phyloP scores from a whole-genome alignment of 805 yeast genomes.

The Priceomyces melissophilus region DNA sequence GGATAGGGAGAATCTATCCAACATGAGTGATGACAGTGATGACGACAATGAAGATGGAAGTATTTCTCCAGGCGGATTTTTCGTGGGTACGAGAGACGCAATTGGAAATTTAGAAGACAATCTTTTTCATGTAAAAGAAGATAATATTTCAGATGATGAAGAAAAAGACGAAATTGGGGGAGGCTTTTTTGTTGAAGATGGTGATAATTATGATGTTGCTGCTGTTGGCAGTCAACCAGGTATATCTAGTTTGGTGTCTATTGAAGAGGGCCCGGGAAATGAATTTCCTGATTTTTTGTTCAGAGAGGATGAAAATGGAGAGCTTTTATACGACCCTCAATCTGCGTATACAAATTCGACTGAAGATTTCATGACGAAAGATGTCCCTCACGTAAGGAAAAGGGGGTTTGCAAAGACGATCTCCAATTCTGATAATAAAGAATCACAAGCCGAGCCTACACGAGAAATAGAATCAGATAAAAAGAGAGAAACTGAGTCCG shows the following conservation, averaged over 20 bases:
- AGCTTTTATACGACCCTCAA: slow-evolving; percentile 19
- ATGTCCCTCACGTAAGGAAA: background rate
- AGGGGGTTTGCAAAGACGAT: background rate
- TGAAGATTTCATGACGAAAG: background rate
- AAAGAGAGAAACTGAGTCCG: too few relatives aligned
- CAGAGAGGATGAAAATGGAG: slow-evolving; percentile 14
- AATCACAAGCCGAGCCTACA: too few relatives aligned
- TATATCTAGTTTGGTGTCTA: background rate
- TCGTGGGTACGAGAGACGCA: slow-evolving; percentile 2
- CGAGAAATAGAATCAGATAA: too few relatives aligned
- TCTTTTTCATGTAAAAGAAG: slow-evolving; percentile 9
- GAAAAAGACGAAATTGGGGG: slow-evolving; percentile 12
- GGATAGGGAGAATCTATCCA: background rate
- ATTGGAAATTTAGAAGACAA: background rate
- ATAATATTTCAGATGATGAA: slow-evolving; percentile 15
- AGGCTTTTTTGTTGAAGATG: slow-evolving; percentile 13
- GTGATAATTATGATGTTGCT: background rate
- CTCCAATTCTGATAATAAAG: too few relatives aligned
- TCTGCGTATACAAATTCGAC: background rate
- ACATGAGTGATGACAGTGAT: background rate
- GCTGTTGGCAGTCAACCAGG: slow-evolving; percentile 10
- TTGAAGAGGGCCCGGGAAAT: background rate
- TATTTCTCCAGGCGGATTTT: slow-evolving; percentile 8
- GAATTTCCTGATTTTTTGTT: slow-evolving; percentile 20
- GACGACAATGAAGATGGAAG: background rate